A percentile compares a stretch with the other conserved stretches of the same genome.
These are phyloP conservation scores for Tubosaeta brunneosetosa DNA, from an alignment of 768 basidiomycete genomes.

Conservation along the genomic window DNA sequence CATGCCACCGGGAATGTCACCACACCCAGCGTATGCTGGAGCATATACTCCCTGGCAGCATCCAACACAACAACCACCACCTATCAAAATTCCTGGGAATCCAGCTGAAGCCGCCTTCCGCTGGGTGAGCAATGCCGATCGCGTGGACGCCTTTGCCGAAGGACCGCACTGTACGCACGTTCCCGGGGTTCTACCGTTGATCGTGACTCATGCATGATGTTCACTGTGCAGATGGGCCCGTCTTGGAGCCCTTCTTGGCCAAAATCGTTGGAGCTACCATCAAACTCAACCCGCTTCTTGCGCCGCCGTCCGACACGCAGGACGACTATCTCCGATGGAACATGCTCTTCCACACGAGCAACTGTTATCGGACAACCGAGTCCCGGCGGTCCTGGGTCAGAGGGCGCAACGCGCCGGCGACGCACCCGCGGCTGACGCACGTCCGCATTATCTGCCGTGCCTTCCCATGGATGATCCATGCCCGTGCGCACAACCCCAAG, in stretches of 20 bases:
- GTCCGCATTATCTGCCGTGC: conserved; percentile 49
- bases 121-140: conserved; percentile 29
- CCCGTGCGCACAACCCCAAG: conserved; percentile 39
- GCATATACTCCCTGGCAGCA: conserved; percentile 26
- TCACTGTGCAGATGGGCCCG: conserved; percentile 55
- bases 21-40: conserved; percentile 16
- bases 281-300: conserved; percentile 58
- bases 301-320: conserved; percentile 38
- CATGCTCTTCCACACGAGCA: conserved; percentile 61
- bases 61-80: conserved; percentile 24
- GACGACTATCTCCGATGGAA: conserved; percentile 65
- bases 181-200: background rate
- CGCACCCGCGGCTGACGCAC: conserved; percentile 53
- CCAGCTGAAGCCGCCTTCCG: conserved; percentile 25
- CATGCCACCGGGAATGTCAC: conserved; percentile 23
- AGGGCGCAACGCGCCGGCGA: conserved; percentile 62
- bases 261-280: conserved; percentile 45
- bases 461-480: conserved; percentile 54
- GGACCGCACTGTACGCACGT: conserved; percentile 39
- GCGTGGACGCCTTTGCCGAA: conserved; percentile 35
- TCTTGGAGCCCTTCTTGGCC: conserved; percentile 57
- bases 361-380: conserved; percentile 62
- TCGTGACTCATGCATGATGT: conserved; percentile 11
- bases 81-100: conserved; percentile 18
- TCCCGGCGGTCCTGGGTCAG: conserved; percentile 58